Evolutionary conservation across 768 basidiomycete species (phyloP), one percentile per base, ranked within the genome.

Genomic region (Rhizopogon sp.): DNA sequence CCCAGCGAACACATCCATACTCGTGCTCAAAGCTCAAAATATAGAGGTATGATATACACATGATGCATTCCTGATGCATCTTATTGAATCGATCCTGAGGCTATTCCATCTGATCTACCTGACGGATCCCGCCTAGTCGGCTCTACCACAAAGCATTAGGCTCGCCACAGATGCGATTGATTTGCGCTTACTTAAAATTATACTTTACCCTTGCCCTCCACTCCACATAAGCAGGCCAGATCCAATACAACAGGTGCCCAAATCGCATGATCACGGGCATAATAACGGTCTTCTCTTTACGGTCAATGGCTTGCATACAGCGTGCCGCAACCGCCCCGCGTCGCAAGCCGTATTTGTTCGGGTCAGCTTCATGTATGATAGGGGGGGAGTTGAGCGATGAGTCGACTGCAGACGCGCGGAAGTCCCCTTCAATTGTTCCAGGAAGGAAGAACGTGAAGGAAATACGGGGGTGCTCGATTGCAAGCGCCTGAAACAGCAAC

Each of bases 381-480:
- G 67, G 70, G 70, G 65, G 60, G 29, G 22, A 39, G 16, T 63
- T 59, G 3, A 57, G 64, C 11, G 69, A 67, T n/a, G 69, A 73
- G 60, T 93, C 88, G 10, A 90, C 86, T 0, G 91, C 90, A 2
- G 85, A 85, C 0, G 83, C 79, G n/a, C 90, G 84, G 70, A 93
- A 93, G 61, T 79, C 74, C 39, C 90, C 88, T 60, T 89, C 81
- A 31, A 93, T 79, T 10, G 89, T 90, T 35, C 76, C 76, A 7
- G 90, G 89, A 3, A 90, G 66, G 61, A 87, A 62, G 54, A 75
- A 74, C 0, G 83, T 76, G 68, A 91, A 92, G 0, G 70, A 44
- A 60, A 94, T 81, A 3, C 69, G 64, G 6, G 89, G 87, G 58
- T 93, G 86, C 60, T 93, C 92, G 56, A 92, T 88, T 4, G 90